Evolutionary conservation across 495 filamentous ascomycete species (phyloP).

Genomic region (Penicillium manginii): DNA sequence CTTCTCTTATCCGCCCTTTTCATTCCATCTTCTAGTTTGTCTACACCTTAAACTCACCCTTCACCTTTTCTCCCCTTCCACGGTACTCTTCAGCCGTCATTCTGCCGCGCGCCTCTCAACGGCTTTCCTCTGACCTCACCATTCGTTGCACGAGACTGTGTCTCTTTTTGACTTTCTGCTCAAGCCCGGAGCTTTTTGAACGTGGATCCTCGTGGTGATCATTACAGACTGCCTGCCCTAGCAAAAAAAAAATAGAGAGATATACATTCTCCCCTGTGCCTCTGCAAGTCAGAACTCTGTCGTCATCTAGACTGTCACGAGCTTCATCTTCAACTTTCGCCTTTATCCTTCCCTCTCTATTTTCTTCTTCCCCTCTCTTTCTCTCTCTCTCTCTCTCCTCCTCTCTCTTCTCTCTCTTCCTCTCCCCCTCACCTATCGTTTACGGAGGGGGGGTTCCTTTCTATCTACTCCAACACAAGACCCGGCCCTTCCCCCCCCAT

Average conservation of each 20-base stretch:
- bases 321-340: conserved; percentile 7
- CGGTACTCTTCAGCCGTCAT: conserved; percentile 23
- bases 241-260: no score
- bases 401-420: conserved; percentile 3
- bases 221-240: neutral
- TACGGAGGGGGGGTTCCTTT: neutral
- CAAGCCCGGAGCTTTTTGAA: conserved; percentile 16
- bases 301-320: conserved; percentile 21
- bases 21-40: conserved; percentile 10
- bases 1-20: conserved; percentile 2
- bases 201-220: neutral
- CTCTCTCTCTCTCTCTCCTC: conserved; percentile 3
- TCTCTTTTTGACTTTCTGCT: conserved; percentile 21
- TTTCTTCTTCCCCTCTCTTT: conserved; percentile 5
- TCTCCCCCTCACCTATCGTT: neutral
- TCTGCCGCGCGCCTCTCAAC: conserved; percentile 15
- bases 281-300: neutral
- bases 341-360: neutral
- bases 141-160: conserved; percentile 30
- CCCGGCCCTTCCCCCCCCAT: conserved; percentile 21
- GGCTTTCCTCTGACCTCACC: conserved; percentile 26
- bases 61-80: conserved; percentile 15
- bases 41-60: conserved; percentile 18
- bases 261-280: neutral
- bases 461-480: neutral